Base-by-base conservation (phyloP, 2,329 filamentous ascomycete genomes). In the Aspergillus floridensis region DNA sequence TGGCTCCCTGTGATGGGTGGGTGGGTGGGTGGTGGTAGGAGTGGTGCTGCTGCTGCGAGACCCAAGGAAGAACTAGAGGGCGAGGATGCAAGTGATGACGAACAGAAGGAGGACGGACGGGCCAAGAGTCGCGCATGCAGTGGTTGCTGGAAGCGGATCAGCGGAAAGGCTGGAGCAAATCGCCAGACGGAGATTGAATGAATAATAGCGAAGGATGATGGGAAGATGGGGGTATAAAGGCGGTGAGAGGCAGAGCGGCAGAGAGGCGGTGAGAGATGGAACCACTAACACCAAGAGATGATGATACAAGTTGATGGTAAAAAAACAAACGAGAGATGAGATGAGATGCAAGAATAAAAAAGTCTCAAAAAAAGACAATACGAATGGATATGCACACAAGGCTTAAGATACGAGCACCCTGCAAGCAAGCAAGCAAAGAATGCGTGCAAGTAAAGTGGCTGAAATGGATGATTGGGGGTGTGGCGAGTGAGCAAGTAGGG, bases 101-200 rank as follows among this genome's bases (percentile, higher is more conserved):
- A 61, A 62, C 56, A 62, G 58, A 53, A 16, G 63, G 64, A 67
- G 64, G 63, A 63, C 54, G 58, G 62, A 62, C 58, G 58, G 57
- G 56, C 60, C 63, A 65, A 59, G 60, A 61, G 66, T 67, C 65
- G 68, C 65, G 68, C 68, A 71, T 72, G 69, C 69, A 72, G 69
- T 64, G 64, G 62, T 66, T 61, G 66, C 62, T 65, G 67, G 53
- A 66, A 61, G 65, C 68, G 65, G 69, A 73, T 70, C 69, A 62
- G 65, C 68, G 65, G 65, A 63, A 65, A 64, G 57, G 59, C 66
- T 64, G 60, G 68, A 69, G 62, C 64, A 66, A 68, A 66, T 68
- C 64, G 65, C 62, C 49, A 59, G 63, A 65, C 63, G 61, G 59
- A 60, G 61, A 56, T 66, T 44, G 38, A 44, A 44, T 44, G 38